Percentiles rank a stretch among this genome's conserved stretches.
phyloP scores from a whole-genome alignment of 1,284 basidiomycete species.

The Trametes versicolor region DNA sequence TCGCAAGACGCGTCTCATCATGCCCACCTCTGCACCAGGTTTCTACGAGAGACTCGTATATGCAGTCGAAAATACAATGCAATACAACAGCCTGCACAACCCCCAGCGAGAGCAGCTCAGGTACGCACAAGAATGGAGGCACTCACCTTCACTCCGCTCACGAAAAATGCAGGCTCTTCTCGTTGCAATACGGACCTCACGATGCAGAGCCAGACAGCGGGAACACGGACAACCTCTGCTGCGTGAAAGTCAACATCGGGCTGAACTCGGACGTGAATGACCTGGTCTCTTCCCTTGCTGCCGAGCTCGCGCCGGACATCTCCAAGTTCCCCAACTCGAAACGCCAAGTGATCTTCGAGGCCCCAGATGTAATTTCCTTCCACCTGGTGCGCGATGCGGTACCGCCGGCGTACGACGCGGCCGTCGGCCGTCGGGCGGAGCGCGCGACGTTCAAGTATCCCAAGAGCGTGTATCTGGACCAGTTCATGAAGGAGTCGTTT shows the following conservation, averaged over 20 bases:
- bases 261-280: conserved; percentile 56
- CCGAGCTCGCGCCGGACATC: conserved; percentile 60
- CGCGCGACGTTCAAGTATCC: conserved; percentile 68
- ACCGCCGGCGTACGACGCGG: conserved; percentile 40
- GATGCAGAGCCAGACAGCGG: conserved; percentile 45
- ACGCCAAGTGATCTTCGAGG: conserved; percentile 63
- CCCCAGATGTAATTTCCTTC: conserved; percentile 72
- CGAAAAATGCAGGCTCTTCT: conserved; percentile 47
- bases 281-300: conserved; percentile 65
- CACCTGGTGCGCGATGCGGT: conserved; percentile 51
- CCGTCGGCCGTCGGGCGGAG: conserved; percentile 42
- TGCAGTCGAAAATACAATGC: conserved; percentile 45
- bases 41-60: conserved; percentile 50
- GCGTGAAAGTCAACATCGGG: conserved; percentile 53
- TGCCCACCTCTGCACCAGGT: conserved; percentile 37
- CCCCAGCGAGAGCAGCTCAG: conserved; percentile 37
- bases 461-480: conserved; percentile 72
- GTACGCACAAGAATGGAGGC: conserved; percentile 31
- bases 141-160: background rate
- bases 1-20: background rate
- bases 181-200: conserved; percentile 52
- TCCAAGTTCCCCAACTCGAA: conserved; percentile 35
- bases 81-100: conserved; percentile 32
- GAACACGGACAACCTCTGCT: conserved; percentile 46
- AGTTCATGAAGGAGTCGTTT: conserved; percentile 69